Evolutionary conservation across 1,284 basidiomycete species (phyloP).

Genomic region (Sporisorium sorghi): DNA sequence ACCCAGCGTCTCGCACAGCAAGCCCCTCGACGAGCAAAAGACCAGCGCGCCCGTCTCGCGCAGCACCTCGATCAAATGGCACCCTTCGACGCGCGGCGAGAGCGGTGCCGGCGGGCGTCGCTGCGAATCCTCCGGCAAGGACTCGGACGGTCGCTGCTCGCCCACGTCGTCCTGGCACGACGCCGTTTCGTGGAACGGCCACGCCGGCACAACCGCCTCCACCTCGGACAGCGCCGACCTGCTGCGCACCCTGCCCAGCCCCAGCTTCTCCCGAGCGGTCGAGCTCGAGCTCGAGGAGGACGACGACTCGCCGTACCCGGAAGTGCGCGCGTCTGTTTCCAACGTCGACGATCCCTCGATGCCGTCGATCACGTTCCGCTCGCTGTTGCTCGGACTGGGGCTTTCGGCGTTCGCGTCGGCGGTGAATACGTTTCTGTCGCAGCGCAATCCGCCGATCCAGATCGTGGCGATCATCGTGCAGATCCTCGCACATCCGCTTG

Average conservation of each 20-base stretch:
- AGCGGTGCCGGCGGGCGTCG: slow-evolving; percentile 4
- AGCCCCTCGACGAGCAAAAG: background rate
- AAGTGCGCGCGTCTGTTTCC: slow-evolving; percentile 63
- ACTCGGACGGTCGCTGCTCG: slow-evolving; percentile 11
- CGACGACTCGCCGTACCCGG: slow-evolving; percentile 62
- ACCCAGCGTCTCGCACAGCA: background rate
- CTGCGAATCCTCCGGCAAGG: slow-evolving; percentile 12
- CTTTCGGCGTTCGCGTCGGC: slow-evolving; percentile 54
- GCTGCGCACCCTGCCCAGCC: slow-evolving; percentile 13
- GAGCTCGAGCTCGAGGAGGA: slow-evolving; percentile 51
- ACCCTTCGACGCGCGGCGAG: slow-evolving; percentile 28
- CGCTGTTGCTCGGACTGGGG: slow-evolving; percentile 54
- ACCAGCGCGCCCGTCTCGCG: slow-evolving; percentile 8
- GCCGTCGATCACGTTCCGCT: slow-evolving; percentile 62
- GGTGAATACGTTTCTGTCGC: slow-evolving; percentile 59
- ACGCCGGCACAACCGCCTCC: background rate
- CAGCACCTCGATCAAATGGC: slow-evolving; percentile 44
- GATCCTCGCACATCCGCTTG: slow-evolving; percentile 57
- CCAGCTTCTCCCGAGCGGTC: slow-evolving; percentile 20
- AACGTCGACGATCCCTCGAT: slow-evolving; percentile 63
- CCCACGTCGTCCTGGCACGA: slow-evolving; percentile 16
- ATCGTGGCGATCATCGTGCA: slow-evolving; percentile 57
- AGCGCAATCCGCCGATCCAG: slow-evolving; percentile 59
- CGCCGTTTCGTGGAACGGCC: slow-evolving; percentile 8
- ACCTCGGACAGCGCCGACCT: slow-evolving; percentile 35